These are phyloP conservation scores for Clarkia xantiana DNA, from an alignment of 345 rosid species.

Conservation along the genomic window DNA sequence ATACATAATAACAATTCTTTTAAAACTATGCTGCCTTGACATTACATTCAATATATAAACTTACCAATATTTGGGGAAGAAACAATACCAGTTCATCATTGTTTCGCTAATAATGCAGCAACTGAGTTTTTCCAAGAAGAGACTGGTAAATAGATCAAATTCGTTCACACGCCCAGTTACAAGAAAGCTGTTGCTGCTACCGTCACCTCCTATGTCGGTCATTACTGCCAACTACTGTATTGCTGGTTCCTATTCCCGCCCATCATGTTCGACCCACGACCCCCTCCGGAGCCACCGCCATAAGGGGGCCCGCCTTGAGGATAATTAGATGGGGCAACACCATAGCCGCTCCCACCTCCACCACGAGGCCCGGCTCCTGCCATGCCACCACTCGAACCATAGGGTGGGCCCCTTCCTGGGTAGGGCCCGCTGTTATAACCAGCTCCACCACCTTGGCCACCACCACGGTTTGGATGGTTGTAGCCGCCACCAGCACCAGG, in stretches of 20 bases:
- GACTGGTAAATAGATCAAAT: too few relatives aligned
- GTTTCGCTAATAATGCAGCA: too few relatives aligned
- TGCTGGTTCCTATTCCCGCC: slow-evolving; percentile 81
- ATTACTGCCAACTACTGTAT: slow-evolving; percentile 57
- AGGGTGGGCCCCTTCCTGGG: slow-evolving; percentile 79
- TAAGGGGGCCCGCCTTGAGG: slow-evolving; percentile 58
- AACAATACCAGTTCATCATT: too few relatives aligned
- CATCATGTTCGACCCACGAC: slow-evolving; percentile 73
- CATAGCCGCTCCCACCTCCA: slow-evolving; percentile 46
- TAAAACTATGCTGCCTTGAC: too few relatives aligned
- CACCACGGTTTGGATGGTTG: slow-evolving; percentile 34
- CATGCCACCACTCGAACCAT: slow-evolving; percentile 42
- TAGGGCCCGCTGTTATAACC: slow-evolving; percentile 59
- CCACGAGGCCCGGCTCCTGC: slow-evolving; percentile 56
- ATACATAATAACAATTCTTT: too few relatives aligned
- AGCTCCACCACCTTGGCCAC: slow-evolving; percentile 46
- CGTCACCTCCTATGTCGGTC: not conserved
- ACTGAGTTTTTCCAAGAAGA: too few relatives aligned
- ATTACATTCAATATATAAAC: too few relatives aligned
- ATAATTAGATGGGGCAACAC: slow-evolving; percentile 59
- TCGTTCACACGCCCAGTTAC: too few relatives aligned
- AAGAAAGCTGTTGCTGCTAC: too few relatives aligned
- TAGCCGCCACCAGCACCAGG: slow-evolving; percentile 34
- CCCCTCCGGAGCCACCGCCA: slow-evolving; percentile 59
- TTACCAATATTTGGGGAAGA: too few relatives aligned